These are phyloP conservation scores for Podospora fimiseda DNA, from an alignment of 495 filamentous ascomycete genomes.

Conservation along the genomic window DNA sequence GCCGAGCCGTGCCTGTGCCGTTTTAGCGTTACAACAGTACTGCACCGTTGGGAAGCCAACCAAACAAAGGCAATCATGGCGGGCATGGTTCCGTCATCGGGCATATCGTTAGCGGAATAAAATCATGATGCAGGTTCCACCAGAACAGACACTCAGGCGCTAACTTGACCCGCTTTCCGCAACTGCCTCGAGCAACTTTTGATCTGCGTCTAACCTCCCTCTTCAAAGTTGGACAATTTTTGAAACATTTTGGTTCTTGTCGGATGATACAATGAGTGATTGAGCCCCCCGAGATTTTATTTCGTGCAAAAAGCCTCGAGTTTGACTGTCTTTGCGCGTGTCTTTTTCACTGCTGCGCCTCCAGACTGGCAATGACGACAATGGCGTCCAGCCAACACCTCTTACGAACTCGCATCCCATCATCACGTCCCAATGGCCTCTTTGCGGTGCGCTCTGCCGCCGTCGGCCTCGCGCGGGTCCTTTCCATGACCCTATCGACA, in stretches of 20 bases:
- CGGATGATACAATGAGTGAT: not conserved
- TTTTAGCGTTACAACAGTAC: not conserved
- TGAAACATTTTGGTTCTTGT: too few relatives aligned
- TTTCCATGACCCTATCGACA: constrained; percentile 33
- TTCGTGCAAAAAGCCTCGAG: not conserved
- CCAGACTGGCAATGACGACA: constrained; percentile 7
- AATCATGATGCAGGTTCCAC: not conserved
- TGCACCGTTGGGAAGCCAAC: not conserved
- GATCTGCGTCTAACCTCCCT: not conserved
- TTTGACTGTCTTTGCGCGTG: not conserved
- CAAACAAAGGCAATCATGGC: not conserved
- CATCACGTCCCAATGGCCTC: constrained; percentile 26
- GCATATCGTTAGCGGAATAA: not conserved
- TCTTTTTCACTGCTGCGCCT: not conserved
- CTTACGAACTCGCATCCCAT: constrained; percentile 8
- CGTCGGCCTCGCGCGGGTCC: constrained; percentile 33
- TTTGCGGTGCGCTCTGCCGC: constrained; percentile 31
- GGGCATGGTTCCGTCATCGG: not conserved
- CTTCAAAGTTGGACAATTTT: too few relatives aligned
- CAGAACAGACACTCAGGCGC: too few relatives aligned
- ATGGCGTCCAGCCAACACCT: not conserved
- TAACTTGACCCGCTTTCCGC: not conserved
- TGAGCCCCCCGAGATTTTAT: not conserved
- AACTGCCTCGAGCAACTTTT: not conserved
- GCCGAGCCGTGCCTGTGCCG: not conserved